Evolutionary conservation across 371 early-diverging fungal species (phyloP).

Genomic region (Syncephalastrum sp.): DNA sequence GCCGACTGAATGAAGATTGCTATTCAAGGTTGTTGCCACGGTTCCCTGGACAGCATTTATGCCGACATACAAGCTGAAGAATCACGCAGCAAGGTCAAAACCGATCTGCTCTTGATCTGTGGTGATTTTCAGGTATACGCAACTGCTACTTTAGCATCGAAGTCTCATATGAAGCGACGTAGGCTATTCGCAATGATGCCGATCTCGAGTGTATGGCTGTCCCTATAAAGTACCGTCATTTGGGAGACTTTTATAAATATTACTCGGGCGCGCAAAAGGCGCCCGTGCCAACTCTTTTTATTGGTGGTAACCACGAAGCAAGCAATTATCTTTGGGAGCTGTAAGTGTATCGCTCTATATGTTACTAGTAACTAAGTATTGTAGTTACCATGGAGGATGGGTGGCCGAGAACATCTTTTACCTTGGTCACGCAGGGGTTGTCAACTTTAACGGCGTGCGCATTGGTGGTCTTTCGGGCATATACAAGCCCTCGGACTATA

Average conservation of each 20-base stretch:
- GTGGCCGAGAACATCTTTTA: slow-evolving; percentile 92
- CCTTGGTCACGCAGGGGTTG: slow-evolving; percentile 81
- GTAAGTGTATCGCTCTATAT: slow-evolving; percentile 37
- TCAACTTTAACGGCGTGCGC: slow-evolving; percentile 84
- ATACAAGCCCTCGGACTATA: slow-evolving; percentile 74
- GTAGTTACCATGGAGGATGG: slow-evolving; percentile 94
- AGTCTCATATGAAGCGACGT: neutral
- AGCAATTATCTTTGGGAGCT: slow-evolving; percentile 91
- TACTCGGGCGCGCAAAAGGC: slow-evolving; percentile 82
- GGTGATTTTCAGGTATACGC: slow-evolving; percentile 91
- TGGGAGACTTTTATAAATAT: slow-evolving; percentile 91
- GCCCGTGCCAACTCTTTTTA: slow-evolving; percentile 88
- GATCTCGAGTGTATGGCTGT: slow-evolving; percentile 82
- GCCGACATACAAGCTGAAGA: slow-evolving; percentile 61
- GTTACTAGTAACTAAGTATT: no score
- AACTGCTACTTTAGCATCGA: no score
- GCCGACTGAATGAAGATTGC: slow-evolving; percentile 59
- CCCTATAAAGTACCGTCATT: slow-evolving; percentile 76
- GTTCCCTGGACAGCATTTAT: slow-evolving; percentile 90
- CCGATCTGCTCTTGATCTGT: slow-evolving; percentile 93
- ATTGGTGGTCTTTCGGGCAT: slow-evolving; percentile 96
- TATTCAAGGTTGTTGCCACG: slow-evolving; percentile 94
- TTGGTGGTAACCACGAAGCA: slow-evolving; percentile 98
- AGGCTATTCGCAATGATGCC: slow-evolving; percentile 81
- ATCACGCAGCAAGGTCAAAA: slow-evolving; percentile 45